These are phyloP conservation scores for Podospora comata DNA, from an alignment of 495 filamentous ascomycete genomes.

Conservation along the genomic window DNA sequence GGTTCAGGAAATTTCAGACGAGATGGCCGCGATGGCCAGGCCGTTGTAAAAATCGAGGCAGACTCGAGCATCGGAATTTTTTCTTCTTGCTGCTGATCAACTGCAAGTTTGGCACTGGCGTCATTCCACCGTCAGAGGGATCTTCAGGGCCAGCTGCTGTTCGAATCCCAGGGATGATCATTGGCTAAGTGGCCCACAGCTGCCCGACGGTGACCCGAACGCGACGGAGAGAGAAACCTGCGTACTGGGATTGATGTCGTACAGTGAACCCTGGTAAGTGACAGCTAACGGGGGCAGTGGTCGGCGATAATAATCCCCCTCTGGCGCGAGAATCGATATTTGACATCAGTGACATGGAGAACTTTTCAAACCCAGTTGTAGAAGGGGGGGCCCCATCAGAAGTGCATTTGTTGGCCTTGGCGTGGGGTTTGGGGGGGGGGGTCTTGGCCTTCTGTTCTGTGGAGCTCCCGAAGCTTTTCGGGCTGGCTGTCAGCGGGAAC, in stretches of 20 bases:
- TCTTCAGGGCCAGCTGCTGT: slow-evolving; percentile 18
- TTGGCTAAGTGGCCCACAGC: slow-evolving; percentile 10
- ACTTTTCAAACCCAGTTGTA: background rate
- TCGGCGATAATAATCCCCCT: background rate
- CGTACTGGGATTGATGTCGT: background rate
- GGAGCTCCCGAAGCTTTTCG: slow-evolving; percentile 18
- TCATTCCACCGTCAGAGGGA: slow-evolving; percentile 12
- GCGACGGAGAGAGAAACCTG: background rate
- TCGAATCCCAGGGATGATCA: slow-evolving; percentile 14
- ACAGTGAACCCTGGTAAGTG: background rate
- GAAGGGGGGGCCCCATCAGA: background rate
- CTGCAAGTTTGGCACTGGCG: background rate
- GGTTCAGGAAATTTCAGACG: background rate
- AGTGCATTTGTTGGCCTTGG: slow-evolving; percentile 9
- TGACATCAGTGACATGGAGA: background rate
- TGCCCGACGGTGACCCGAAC: background rate
- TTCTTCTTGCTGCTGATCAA: background rate
- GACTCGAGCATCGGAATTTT: slow-evolving; percentile 1
- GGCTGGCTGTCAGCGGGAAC: slow-evolving; percentile 6
- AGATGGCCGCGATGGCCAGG: background rate
- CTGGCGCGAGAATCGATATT: background rate
- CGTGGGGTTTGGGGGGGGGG: slow-evolving; percentile 7
- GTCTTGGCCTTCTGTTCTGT: background rate
- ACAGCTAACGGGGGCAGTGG: slow-evolving; percentile 2
- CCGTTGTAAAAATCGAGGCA: background rate